These are phyloP conservation scores for Boehmeria nivea DNA, from an alignment of 306 rosid species.

Conservation along the genomic window DNA sequence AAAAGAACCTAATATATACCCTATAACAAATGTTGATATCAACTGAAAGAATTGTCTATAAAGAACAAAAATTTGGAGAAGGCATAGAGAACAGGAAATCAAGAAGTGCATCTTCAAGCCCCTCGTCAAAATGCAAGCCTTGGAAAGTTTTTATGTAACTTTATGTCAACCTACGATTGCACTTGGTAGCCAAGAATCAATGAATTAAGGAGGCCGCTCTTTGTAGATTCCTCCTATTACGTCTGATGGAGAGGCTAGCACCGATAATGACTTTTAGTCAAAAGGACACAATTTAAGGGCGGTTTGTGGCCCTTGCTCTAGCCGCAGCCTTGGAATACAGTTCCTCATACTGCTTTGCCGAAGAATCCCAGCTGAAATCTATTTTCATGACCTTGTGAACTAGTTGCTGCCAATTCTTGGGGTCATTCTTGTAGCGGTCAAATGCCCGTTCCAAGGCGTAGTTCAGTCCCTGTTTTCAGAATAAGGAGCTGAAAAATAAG, in stretches of 20 bases:
- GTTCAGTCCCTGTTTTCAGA: constrained; percentile 47
- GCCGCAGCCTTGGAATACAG: constrained; percentile 57
- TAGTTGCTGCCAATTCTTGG: constrained; percentile 63
- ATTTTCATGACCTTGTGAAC: constrained; percentile 74
- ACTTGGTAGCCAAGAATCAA: constrained; percentile 12
- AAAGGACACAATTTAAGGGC: constrained; percentile 17
- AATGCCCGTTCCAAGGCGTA: constrained; percentile 68
- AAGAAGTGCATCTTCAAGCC: neutral
- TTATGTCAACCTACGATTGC: constrained; percentile 27
- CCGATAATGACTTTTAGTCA: neutral
- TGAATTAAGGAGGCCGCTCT: constrained; percentile 6
- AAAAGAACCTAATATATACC: constrained; percentile 6
- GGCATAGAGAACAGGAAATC: neutral
- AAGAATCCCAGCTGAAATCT: constrained; percentile 93
- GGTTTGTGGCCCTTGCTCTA: constrained; percentile 56
- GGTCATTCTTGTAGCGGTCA: constrained; percentile 41
- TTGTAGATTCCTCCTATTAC: neutral
- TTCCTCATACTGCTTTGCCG: constrained; percentile 83
- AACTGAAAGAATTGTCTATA: constrained; percentile 8
- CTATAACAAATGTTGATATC: constrained; percentile 11
- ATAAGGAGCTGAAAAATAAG: constrained; percentile 8
- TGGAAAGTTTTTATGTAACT: neutral
- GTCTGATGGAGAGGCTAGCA: neutral
- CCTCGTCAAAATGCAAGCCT: constrained; percentile 15
- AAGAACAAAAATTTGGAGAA: constrained; percentile 6